Base-by-base conservation (phyloP, 345 rosid species). In the Dovyalis caffra region DNA sequence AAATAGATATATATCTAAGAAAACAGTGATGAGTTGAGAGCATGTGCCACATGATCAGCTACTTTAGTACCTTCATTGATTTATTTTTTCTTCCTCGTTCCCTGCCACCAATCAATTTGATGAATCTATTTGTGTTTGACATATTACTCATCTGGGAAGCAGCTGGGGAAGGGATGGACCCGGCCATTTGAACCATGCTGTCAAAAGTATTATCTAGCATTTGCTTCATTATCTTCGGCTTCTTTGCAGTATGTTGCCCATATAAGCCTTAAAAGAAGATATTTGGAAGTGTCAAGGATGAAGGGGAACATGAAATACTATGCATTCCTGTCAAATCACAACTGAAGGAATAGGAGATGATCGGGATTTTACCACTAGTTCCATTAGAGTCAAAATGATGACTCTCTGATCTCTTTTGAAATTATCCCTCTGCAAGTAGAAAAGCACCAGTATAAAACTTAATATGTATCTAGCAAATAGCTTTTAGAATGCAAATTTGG, bases 111-210 rank as follows among this genome's bases (percentile, higher is more conserved):
- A 89, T 82, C 78, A 88, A 73, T 86, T 88, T 93, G 80, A 92
- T 86, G 37, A 85, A 77, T 82, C 88, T 93, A 75, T 87, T 87
- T 64, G 94, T 90, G 89, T 86, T 88, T 77, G 98, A 87, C 95
- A 96, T 90, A 83, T 90, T 91, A 85, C 97, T 92, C 92, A 92
- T 90, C 80, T 95, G 98, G 71, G 99, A 93, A 76, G 92, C 92
- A 8, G 82, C 91, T 15, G 95, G 95, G 78, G 97, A 93, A 79
- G 95, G 94, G 69, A 90, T 63, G 18, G 92, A 87, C 53, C 95
- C 97, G 69, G 85, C 69, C 77, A 77, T 33, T 68, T 88, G 86
- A 78, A 78, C 77, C 69, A 87, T 78, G 79, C 79, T 87, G 80
- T 93, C 97, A 74, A 84, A 87, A 71, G 87, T 76, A 73, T 86